phyloP scores from a whole-genome alignment of 257 asterid genomes.

The Scutellaria minor region DNA sequence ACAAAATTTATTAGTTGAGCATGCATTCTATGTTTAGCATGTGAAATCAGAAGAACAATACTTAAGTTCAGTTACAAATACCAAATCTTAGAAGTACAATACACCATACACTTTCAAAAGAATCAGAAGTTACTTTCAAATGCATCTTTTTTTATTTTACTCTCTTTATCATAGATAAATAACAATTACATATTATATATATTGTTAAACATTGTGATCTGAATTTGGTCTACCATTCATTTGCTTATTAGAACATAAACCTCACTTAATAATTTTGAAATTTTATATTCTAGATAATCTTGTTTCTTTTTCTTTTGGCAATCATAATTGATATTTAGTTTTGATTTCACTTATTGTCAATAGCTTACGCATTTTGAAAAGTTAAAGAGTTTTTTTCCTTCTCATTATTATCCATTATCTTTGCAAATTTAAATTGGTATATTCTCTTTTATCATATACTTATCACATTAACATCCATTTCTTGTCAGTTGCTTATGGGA shows the following conservation, averaged over 20 bases:
- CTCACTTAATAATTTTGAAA: background rate
- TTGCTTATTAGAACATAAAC: background rate
- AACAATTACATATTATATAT: background rate
- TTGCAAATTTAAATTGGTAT: background rate
- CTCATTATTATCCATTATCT: background rate
- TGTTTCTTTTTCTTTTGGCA: background rate
- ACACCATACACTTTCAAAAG: background rate
- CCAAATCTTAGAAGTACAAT: background rate
- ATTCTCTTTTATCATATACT: background rate
- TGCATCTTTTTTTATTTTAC: background rate
- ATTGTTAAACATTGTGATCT: background rate
- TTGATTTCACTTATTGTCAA: no score
- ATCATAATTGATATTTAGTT: background rate
- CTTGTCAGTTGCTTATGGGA: conserved; percentile 7
- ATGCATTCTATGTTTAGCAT: conserved; percentile 25
- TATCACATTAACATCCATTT: background rate
- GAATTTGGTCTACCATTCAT: background rate
- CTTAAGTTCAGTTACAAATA: background rate
- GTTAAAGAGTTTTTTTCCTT: background rate
- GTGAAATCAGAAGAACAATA: background rate
- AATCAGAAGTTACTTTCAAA: background rate
- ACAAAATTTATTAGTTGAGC: conserved; percentile 36
- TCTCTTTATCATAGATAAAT: background rate
- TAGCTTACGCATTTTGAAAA: background rate
- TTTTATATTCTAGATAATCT: background rate